These are phyloP conservation scores for Ustilago sp. DNA, from an alignment of 1,284 basidiomycete genomes.

Conservation along the genomic window DNA sequence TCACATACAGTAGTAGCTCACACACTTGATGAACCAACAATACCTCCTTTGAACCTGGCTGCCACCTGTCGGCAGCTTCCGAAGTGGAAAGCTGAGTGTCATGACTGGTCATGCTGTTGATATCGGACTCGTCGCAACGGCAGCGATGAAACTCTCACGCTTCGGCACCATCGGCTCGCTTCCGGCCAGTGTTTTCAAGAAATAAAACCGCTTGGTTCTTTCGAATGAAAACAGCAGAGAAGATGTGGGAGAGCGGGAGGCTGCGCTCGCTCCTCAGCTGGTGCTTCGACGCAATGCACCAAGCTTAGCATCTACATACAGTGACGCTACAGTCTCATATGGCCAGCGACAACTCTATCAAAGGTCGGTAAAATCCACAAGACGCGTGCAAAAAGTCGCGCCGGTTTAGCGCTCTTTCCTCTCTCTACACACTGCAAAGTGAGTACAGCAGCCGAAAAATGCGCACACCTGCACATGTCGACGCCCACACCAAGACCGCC, in stretches of 20 bases:
- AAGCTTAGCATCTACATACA: not conserved
- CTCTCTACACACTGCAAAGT: not conserved
- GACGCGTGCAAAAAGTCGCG: constrained; percentile 2
- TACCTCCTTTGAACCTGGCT: not conserved
- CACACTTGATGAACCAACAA: not conserved
- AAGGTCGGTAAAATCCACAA: not conserved
- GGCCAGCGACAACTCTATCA: not conserved
- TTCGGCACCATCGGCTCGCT: too few species aligned
- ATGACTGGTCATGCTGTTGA: not conserved
- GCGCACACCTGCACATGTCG: constrained; percentile 6
- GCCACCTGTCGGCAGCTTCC: not conserved
- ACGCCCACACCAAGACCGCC: constrained; percentile 2
- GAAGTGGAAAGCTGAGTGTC: not conserved
- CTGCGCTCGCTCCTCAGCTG: not conserved
- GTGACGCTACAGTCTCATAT: not conserved
- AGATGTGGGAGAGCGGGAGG: too few species aligned
- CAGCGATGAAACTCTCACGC: too few species aligned
- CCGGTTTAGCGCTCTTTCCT: not conserved
- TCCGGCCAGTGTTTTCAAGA: too few species aligned
- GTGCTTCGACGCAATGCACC: not conserved
- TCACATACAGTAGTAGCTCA: not conserved
- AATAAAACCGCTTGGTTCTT: too few species aligned
- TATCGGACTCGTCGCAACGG: not conserved
- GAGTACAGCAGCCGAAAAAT: not conserved
- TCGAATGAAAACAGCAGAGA: too few species aligned